Conservation (phyloP, 2,329 filamentous ascomycete genomes). For the Penicillium sp. region DNA sequence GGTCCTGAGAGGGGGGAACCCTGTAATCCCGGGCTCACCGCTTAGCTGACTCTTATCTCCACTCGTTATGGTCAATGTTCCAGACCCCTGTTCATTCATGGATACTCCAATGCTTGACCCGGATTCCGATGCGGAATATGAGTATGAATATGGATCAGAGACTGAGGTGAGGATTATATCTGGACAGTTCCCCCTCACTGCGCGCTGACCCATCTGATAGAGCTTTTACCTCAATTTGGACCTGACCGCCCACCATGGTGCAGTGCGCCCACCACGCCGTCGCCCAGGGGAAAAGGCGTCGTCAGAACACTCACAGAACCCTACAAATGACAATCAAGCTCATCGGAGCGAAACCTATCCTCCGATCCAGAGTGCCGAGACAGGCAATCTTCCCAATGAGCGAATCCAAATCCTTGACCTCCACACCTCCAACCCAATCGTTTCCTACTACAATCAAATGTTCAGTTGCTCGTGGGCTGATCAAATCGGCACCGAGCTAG, state of each 20-base stretch:
- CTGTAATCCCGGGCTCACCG: background rate
- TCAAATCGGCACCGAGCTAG: constrained; percentile 78
- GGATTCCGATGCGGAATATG: constrained; percentile 54
- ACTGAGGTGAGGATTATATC: constrained; percentile 46
- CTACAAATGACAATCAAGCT: background rate
- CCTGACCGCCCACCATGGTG: constrained; percentile 49
- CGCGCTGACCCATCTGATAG: constrained; percentile 31
- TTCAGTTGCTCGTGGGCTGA: constrained; percentile 80
- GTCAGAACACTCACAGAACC: constrained; percentile 4
- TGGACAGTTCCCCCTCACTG: constrained; percentile 1
- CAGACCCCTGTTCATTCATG: background rate
- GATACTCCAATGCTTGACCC: constrained; percentile 27
- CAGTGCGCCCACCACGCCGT: constrained; percentile 35
- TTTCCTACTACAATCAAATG: constrained; percentile 75
- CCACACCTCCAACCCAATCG: constrained; percentile 70
- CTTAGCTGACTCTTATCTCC: constrained; percentile 15
- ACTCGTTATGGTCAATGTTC: background rate
- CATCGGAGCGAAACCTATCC: constrained; percentile 33
- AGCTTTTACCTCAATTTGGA: constrained; percentile 62
- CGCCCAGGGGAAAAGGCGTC: constrained; percentile 21
- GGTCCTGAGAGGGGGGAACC: background rate
- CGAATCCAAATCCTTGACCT: constrained; percentile 79
- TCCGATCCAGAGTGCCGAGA: constrained; percentile 41
- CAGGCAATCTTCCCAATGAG: constrained; percentile 27
- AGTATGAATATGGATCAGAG: constrained; percentile 59